These are phyloP conservation scores for Mollisiaceae sp. DNA, from an alignment of 2,329 filamentous ascomycete species.

Conservation along the genomic window DNA sequence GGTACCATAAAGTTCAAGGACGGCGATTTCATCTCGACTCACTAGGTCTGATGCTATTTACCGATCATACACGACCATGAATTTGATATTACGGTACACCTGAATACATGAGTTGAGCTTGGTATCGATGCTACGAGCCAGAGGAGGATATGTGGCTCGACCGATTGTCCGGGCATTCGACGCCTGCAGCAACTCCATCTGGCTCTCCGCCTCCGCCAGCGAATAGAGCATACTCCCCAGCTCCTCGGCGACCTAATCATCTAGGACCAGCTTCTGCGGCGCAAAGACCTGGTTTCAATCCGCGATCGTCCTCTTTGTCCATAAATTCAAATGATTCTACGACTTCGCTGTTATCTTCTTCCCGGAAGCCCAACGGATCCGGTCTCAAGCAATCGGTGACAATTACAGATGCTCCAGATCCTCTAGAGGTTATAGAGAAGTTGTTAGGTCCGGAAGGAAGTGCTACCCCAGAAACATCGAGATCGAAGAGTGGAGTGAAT, in stretches of 20 bases:
- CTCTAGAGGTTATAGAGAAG: constrained; percentile 69
- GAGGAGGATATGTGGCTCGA: constrained; percentile 79
- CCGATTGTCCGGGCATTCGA: constrained; percentile 76
- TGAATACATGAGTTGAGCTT: background rate
- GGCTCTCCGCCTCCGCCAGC: constrained; percentile 64
- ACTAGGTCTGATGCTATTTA: background rate
- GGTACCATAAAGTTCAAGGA: too few relatives aligned
- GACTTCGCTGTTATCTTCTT: constrained; percentile 71
- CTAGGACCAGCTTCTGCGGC: constrained; percentile 72
- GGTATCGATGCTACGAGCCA: constrained; percentile 15
- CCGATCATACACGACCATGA: constrained; percentile 15
- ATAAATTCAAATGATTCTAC: constrained; percentile 79
- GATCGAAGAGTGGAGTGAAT: constrained; percentile 12
- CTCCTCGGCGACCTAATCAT: constrained; percentile 69
- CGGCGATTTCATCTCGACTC: background rate
- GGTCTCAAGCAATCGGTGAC: constrained; percentile 64
- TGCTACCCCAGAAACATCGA: constrained; percentile 24
- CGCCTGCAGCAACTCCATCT: constrained; percentile 47
- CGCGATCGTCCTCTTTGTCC: constrained; percentile 79
- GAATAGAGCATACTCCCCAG: constrained; percentile 74
- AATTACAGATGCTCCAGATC: constrained; percentile 64
- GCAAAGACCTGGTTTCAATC: constrained; percentile 69
- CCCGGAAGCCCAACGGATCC: constrained; percentile 69
- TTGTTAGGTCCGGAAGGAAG: constrained; percentile 39
- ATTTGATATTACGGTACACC: constrained; percentile 16